These are phyloP conservation scores for Tolypocladium pustulatum DNA, from an alignment of 2,329 filamentous ascomycete species.

Conservation along the genomic window DNA sequence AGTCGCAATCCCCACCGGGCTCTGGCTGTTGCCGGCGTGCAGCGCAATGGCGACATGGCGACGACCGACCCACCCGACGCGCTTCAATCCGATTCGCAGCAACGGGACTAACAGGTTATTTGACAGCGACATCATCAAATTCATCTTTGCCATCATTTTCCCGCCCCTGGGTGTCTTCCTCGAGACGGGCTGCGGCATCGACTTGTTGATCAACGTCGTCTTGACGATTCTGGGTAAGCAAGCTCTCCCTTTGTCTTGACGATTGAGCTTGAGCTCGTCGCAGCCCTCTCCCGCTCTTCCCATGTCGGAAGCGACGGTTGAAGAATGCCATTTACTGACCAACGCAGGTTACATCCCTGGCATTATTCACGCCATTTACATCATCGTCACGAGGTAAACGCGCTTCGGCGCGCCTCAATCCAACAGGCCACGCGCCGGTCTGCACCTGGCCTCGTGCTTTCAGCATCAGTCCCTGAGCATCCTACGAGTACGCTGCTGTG, in stretches of 20 bases:
- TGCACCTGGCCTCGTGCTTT: not conserved
- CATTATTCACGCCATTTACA: slow-evolving; percentile 90
- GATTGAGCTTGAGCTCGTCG: not conserved
- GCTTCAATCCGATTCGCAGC: not conserved
- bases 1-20: not conserved
- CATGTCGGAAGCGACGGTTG: no score
- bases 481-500: not conserved
- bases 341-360: slow-evolving; percentile 60
- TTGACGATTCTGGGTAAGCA: slow-evolving; percentile 60
- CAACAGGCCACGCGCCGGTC: not conserved
- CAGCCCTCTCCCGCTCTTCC: no score
- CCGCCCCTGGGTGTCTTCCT: slow-evolving; percentile 90
- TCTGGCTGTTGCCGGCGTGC: not conserved
- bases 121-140: slow-evolving; percentile 48
- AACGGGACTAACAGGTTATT: slow-evolving; percentile 4
- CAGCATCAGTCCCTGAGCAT: not conserved
- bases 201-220: slow-evolving; percentile 87
- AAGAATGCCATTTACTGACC: no score
- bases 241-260: not conserved
- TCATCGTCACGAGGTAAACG: slow-evolving; percentile 39
- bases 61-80: slow-evolving; percentile 6
- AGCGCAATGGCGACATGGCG: not conserved
- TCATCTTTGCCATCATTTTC: slow-evolving; percentile 79
- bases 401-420: not conserved
- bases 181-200: slow-evolving; percentile 78